Conservation (phyloP, 352 stramenopile genomes). For the Phytopythium delawarense region DNA sequence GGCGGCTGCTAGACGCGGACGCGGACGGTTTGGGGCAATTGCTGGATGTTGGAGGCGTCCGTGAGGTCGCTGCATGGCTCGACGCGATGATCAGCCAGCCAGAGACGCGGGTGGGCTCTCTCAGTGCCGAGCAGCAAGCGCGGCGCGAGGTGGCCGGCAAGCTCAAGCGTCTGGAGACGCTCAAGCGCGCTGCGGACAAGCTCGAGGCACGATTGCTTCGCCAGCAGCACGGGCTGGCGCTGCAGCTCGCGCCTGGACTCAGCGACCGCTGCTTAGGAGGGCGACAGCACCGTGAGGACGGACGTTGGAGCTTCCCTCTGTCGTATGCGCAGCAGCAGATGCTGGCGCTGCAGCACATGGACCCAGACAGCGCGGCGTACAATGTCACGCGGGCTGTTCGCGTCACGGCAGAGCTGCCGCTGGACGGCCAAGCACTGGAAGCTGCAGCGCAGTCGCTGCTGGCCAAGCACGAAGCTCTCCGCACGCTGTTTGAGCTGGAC, state of each 20-base stretch:
- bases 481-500: conserved; percentile 33
- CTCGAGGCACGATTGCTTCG: conserved; percentile 3
- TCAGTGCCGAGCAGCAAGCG: neutral
- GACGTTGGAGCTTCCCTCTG: conserved; percentile 8
- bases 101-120: neutral
- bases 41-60: neutral
- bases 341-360: conserved; percentile 42
- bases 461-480: conserved; percentile 37
- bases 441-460: conserved; percentile 27
- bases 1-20: neutral
- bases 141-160: neutral
- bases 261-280: neutral
- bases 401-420: conserved; percentile 10
- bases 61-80: neutral
- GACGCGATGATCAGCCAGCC: neutral
- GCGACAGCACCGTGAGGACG: neutral
- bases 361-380: conserved; percentile 41
- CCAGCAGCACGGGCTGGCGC: neutral
- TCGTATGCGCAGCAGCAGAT: conserved; percentile 60
- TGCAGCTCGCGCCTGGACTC: conserved; percentile 1
- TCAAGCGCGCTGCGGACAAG: conserved; percentile 12
- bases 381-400: conserved; percentile 40
- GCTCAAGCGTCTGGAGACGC: conserved; percentile 11
- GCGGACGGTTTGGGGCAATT: neutral
- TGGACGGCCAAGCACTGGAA: conserved; percentile 19